Percentiles rank a stretch among this genome's conserved stretches.
phyloP scores from a whole-genome alignment of 805 yeast species.

The Kazachstania psychrophila region DNA sequence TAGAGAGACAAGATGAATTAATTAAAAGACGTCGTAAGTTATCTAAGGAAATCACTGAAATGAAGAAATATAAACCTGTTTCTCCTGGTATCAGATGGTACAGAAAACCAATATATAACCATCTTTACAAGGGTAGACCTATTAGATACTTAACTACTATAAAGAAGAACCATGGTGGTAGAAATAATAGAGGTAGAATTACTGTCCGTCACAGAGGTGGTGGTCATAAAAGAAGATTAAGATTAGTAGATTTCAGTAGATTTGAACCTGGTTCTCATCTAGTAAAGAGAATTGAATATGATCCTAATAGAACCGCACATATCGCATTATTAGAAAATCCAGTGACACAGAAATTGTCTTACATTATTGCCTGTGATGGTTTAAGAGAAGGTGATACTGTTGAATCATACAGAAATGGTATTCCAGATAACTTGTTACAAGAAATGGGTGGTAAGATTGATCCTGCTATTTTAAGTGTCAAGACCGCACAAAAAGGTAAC shows the following conservation, averaged over 20 bases:
- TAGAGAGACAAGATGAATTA: constrained; percentile 71
- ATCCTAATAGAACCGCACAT: constrained; percentile 90
- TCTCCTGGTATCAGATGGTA: constrained; percentile 88
- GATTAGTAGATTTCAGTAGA: constrained; percentile 73
- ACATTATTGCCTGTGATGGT: constrained; percentile 87
- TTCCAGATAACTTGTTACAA: constrained; percentile 60
- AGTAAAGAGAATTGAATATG: constrained; percentile 86
- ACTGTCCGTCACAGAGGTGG: constrained; percentile 96
- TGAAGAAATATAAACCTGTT: constrained; percentile 69
- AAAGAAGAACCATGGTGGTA: constrained; percentile 68
- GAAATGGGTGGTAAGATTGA: constrained; percentile 90
- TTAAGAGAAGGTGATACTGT: constrained; percentile 86
- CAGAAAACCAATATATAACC: constrained; percentile 76
- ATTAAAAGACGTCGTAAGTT: constrained; percentile 65
- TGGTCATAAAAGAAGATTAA: constrained; percentile 82
- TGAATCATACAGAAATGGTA: constrained; percentile 82
- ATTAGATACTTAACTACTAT: constrained; percentile 64
- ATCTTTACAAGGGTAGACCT: constrained; percentile 81
- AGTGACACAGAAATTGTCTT: constrained; percentile 53
- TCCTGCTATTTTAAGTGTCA: constrained; percentile 80
- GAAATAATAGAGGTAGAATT: constrained; percentile 80
- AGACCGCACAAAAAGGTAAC: constrained; percentile 87
- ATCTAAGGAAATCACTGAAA: constrained; percentile 56
- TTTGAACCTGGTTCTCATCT: constrained; percentile 58
- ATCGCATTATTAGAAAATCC: constrained; percentile 73